Base-by-base conservation (phyloP, 2,329 filamentous ascomycete genomes). In the Alternaria conjuncta region DNA sequence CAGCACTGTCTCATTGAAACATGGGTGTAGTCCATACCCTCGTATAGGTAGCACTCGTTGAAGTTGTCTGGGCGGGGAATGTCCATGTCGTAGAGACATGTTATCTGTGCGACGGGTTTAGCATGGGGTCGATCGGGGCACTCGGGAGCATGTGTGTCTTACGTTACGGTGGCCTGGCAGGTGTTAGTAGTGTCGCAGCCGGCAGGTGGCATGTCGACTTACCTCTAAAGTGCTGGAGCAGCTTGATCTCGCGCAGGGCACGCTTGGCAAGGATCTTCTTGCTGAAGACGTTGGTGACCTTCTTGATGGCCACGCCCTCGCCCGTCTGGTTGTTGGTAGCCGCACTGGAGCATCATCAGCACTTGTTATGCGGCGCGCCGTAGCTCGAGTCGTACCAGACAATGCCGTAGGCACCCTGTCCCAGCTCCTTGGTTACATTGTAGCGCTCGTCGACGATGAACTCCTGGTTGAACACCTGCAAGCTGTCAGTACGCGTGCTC, bases 251-350 rank as follows among this genome's bases (percentile, higher is more conserved):
- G 82, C 96, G 90, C 86, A 99, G 83, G 54, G 96, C 96, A 78
- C 96, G 92, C 89, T 99, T 99, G 75, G 96, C 96, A 71, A 99
- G 87, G 74, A 99, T 99, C 89, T 98, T 98, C 86, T 99, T 99
- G 88, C 94, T 97, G 84, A 99, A 99, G 75, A 99, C 95, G 92
- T 99, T 99, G 85, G 96, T 99, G 80, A 99, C 93, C 84, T 99
- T 99, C 84, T 99, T 99, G 86, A 99, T 96, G 75, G 96, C 96
- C 67, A 99, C 94, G 44, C 95, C 94, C 80, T 99, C 96, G 76
- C 89, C 91, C 30, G 92, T 96, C 81, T 94, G 89, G 79, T 89
- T 90, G 86, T 98, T 97, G 71, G 93, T 92, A 60, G 96, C 96
- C 64, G 96, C 95, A 82, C 94, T 97, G 79, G 68, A 68, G 66